phyloP scores from a whole-genome alignment of 2,329 filamentous ascomycete genomes.

The Colletotrichum aenigma region DNA sequence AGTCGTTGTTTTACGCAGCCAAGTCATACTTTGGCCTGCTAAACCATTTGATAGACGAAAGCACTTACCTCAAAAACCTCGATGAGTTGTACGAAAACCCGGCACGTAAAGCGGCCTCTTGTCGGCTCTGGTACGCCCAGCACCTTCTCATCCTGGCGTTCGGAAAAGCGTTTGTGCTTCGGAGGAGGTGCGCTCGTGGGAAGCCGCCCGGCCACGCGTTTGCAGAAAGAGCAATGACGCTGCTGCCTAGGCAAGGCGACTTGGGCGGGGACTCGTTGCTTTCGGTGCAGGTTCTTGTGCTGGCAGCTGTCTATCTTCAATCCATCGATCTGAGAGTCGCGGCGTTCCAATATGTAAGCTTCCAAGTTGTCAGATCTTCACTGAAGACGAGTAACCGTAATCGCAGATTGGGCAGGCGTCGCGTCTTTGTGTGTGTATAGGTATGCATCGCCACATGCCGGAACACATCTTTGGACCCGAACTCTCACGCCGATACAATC shows the following conservation, averaged over 20 bases:
- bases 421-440: background rate
- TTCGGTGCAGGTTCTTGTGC: background rate
- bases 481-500: background rate
- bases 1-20: slow-evolving; percentile 6
- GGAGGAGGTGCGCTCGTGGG: background rate
- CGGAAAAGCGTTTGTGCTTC: background rate
- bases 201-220: background rate
- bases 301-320: background rate
- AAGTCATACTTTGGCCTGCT: slow-evolving; percentile 2
- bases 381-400: background rate
- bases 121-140: slow-evolving; percentile 1
- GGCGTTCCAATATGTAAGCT: background rate
- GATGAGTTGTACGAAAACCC: background rate
- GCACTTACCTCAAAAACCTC: background rate
- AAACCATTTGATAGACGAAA: background rate
- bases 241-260: background rate
- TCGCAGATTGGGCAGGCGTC: background rate
- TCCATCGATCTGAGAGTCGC: background rate
- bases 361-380: background rate
- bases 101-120: background rate
- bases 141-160: slow-evolving; percentile 13
- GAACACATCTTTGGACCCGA: background rate
- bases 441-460: background rate
- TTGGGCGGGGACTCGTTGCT: background rate
- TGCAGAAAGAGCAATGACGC: background rate